Evolutionary conservation across 2,329 filamentous ascomycete genomes (phyloP).

Genomic region (Cercospora nicotianae): DNA sequence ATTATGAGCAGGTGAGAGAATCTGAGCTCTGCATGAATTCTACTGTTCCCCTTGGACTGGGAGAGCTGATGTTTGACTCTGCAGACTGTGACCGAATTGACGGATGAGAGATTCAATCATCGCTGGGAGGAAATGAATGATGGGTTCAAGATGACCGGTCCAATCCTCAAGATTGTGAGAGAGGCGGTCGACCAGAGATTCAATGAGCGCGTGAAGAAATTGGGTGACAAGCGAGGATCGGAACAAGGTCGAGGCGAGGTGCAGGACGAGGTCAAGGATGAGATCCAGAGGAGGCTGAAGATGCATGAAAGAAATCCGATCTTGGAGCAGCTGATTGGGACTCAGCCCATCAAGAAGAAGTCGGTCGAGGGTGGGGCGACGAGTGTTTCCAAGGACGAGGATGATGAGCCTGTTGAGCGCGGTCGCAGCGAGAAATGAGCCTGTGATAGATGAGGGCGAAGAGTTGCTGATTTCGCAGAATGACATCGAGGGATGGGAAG

Average conservation of each 20-base stretch:
- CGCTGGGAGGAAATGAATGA: neutral
- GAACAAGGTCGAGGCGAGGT: neutral
- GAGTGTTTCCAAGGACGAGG: neutral
- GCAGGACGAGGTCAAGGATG: neutral
- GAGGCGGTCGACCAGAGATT: neutral
- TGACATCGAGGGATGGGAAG: too few relatives aligned
- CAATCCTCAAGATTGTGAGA: neutral
- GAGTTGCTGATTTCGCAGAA: too few relatives aligned
- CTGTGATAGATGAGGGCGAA: too few relatives aligned
- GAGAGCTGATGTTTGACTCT: neutral
- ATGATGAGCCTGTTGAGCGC: neutral
- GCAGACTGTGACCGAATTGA: neutral
- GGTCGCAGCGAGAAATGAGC: neutral
- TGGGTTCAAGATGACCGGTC: neutral
- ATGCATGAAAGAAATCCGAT: neutral
- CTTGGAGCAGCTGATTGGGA: neutral
- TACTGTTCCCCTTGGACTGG: neutral
- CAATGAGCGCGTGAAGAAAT: neutral
- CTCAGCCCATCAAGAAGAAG: neutral
- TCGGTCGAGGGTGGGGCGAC: neutral
- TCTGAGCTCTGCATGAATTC: neutral
- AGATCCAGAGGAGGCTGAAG: neutral
- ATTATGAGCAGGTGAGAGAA: neutral
- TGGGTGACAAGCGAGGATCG: neutral
- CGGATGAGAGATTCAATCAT: neutral